phyloP scores from a whole-genome alignment of 2,329 filamentous ascomycete genomes.

The Beauveria sp. region DNA sequence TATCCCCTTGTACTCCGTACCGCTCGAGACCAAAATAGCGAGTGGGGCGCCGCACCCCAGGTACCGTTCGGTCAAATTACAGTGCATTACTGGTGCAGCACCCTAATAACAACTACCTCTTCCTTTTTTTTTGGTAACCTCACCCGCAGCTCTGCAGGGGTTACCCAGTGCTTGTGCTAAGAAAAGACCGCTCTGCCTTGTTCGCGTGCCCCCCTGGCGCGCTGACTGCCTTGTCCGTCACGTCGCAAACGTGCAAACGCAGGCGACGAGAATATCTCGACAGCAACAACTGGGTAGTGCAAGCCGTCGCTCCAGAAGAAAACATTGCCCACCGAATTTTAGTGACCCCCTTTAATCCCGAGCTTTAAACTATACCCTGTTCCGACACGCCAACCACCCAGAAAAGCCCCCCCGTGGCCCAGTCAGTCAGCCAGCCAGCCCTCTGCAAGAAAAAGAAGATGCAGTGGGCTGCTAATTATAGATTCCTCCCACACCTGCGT shows the following conservation, averaged over 20 bases:
- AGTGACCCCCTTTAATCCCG: too few relatives aligned
- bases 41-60: neutral
- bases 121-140: neutral
- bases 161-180: neutral
- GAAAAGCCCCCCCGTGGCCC: neutral
- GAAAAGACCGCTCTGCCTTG: neutral
- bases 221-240: neutral
- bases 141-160: neutral
- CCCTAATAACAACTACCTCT: neutral
- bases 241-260: neutral
- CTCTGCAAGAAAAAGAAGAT: neutral
- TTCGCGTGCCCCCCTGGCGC: neutral
- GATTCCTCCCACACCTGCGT: neutral
- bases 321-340: too few relatives aligned
- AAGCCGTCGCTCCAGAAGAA: neutral
- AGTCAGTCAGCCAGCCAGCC: neutral
- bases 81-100: slow-evolving; percentile 4
- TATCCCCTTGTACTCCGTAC: neutral
- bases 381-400: neutral
- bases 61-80: slow-evolving; percentile 10
- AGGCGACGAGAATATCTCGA: neutral
- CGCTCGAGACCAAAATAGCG: slow-evolving; percentile 3
- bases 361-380: neutral
- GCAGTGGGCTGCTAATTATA: slow-evolving; percentile 1
- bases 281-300: too few relatives aligned